Conservation (phyloP, 495 filamentous ascomycete species). For the Penicillium silybi region DNA sequence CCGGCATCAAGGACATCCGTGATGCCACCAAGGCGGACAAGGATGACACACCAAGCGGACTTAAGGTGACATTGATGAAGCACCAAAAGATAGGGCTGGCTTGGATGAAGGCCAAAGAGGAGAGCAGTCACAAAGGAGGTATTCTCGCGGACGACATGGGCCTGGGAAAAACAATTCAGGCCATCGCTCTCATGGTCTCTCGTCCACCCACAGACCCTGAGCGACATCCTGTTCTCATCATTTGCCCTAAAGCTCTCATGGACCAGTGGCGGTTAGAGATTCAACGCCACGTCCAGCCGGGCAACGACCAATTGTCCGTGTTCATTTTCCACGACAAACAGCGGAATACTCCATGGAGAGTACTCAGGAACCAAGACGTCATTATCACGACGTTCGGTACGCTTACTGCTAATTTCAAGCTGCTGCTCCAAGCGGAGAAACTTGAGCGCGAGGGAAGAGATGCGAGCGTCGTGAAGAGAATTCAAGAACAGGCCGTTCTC, state of each 20-base stretch:
- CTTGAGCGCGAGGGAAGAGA: slow-evolving; percentile 32
- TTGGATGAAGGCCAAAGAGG: slow-evolving; percentile 83
- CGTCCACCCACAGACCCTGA: slow-evolving; percentile 57
- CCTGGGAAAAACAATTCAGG: slow-evolving; percentile 90
- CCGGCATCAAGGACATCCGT: slow-evolving; percentile 71
- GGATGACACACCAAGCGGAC: slow-evolving; percentile 68
- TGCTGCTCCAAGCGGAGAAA: slow-evolving; percentile 50
- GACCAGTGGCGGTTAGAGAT: slow-evolving; percentile 92
- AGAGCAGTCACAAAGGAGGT: slow-evolving; percentile 71
- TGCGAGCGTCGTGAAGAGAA: slow-evolving; percentile 7
- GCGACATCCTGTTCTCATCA: slow-evolving; percentile 78
- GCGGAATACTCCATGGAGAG: slow-evolving; percentile 52
- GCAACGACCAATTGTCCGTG: slow-evolving; percentile 57
- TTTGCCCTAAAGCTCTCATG: slow-evolving; percentile 82
- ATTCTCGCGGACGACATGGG: slow-evolving; percentile 95
- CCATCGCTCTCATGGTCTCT: slow-evolving; percentile 78
- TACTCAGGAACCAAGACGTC: slow-evolving; percentile 69
- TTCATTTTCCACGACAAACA: slow-evolving; percentile 63
- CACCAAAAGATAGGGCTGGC: slow-evolving; percentile 81
- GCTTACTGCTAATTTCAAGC: slow-evolving; percentile 55
- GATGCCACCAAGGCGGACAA: slow-evolving; percentile 61
- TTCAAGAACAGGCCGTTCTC: slow-evolving; percentile 48
- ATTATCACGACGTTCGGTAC: slow-evolving; percentile 90
- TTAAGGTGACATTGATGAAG: slow-evolving; percentile 68
- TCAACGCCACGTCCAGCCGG: slow-evolving; percentile 59